Percentiles rank a stretch among this genome's conserved stretches.
phyloP scores from a whole-genome alignment of 495 filamentous ascomycete species.

The Ramalina peruviana region DNA sequence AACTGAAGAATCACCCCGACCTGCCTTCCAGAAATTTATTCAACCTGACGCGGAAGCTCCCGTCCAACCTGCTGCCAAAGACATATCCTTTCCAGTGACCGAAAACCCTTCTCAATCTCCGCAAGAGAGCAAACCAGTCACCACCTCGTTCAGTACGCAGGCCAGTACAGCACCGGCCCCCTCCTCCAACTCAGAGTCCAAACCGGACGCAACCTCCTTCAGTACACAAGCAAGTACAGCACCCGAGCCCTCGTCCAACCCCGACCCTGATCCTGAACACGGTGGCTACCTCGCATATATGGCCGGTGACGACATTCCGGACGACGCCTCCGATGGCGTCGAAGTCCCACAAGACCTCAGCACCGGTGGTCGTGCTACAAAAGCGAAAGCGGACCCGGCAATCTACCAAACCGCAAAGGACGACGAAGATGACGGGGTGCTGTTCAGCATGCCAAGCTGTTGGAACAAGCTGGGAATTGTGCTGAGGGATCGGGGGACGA shows the following conservation, averaged over 20 bases:
- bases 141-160: neutral
- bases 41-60: too few relatives aligned
- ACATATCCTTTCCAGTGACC: too few relatives aligned
- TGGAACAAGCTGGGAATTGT: slow-evolving; percentile 91
- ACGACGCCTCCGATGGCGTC: slow-evolving; percentile 9
- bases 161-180: slow-evolving; percentile 10
- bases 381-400: slow-evolving; percentile 50
- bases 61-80: too few relatives aligned
- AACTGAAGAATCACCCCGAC: too few relatives aligned
- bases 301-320: slow-evolving; percentile 64
- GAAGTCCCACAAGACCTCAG: slow-evolving; percentile 11
- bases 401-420: slow-evolving; percentile 60
- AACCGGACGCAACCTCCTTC: slow-evolving; percentile 5
- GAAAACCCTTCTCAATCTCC: too few relatives aligned
- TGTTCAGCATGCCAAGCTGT: slow-evolving; percentile 73
- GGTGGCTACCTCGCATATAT: slow-evolving; percentile 90
- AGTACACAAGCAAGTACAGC: neutral
- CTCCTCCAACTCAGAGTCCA: slow-evolving; percentile 16
- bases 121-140: slow-evolving; percentile 8
- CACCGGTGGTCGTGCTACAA: slow-evolving; percentile 10
- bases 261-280: slow-evolving; percentile 39
- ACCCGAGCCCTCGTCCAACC: slow-evolving; percentile 18
- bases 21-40: too few relatives aligned
- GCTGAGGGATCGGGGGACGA: slow-evolving; percentile 67
- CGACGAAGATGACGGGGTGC: slow-evolving; percentile 78